Conservation (phyloP, 805 yeast genomes). For the Candida krabiensis region DNA sequence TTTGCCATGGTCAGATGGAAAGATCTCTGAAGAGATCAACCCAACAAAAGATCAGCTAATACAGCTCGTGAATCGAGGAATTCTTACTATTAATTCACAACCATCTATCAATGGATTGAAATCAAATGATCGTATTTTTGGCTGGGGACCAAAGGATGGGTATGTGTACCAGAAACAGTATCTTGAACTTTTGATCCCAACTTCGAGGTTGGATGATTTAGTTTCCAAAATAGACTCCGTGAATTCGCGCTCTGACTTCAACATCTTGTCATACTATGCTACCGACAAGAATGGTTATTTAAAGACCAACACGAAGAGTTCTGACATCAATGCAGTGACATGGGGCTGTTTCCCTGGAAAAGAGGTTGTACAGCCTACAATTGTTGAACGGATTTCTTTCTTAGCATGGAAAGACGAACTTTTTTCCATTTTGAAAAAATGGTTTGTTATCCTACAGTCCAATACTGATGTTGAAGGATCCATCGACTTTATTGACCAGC, state of each 20-base stretch:
- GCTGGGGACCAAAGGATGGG: conserved; percentile 96
- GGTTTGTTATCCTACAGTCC: conserved; percentile 49
- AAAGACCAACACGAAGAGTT: conserved; percentile 61
- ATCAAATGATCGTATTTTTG: conserved; percentile 70
- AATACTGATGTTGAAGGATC: conserved; percentile 25
- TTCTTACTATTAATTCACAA: conserved; percentile 88
- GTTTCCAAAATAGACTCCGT: conserved; percentile 44
- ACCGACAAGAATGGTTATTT: conserved; percentile 60
- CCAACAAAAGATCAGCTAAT: conserved; percentile 60
- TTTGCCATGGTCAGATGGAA: conserved; percentile 95
- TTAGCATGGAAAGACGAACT: conserved; percentile 98
- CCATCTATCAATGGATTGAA: conserved; percentile 83
- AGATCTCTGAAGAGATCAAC: conserved; percentile 73
- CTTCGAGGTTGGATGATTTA: conserved; percentile 37
- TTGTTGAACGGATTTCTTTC: conserved; percentile 88
- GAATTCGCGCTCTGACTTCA: conserved; percentile 43
- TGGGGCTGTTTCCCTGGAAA: conserved; percentile 99
- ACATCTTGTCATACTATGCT: conserved; percentile 73
- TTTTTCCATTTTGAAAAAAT: conserved; percentile 75
- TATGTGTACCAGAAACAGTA: conserved; percentile 94
- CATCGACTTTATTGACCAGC: conserved; percentile 41
- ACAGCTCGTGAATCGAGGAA: conserved; percentile 62
- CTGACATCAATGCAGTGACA: conserved; percentile 90
- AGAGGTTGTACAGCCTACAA: conserved; percentile 93
- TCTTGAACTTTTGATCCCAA: conserved; percentile 79